A percentile compares a stretch with the other conserved stretches of the same genome.
Evolutionary conservation across 805 yeast genomes (phyloP).

Genomic region (Dipodascus albidus): DNA sequence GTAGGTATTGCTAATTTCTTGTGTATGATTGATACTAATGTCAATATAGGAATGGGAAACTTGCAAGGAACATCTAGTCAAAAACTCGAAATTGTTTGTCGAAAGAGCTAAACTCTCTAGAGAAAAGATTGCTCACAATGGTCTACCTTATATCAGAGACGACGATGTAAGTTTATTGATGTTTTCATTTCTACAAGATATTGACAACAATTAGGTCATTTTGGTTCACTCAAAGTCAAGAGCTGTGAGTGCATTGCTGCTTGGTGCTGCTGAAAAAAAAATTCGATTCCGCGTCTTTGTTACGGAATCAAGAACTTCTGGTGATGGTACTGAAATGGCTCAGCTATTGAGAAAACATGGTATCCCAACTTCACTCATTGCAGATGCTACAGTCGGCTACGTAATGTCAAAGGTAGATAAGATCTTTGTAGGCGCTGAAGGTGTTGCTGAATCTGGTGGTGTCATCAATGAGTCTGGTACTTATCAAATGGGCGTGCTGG

Average conservation of each 20-base stretch:
- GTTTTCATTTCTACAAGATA: neutral
- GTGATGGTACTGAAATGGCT: constrained; percentile 65
- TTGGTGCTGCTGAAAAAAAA: constrained; percentile 64
- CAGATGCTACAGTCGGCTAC: constrained; percentile 89
- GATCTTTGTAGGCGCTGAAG: constrained; percentile 95
- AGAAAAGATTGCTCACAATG: constrained; percentile 75
- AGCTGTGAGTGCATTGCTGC: constrained; percentile 68
- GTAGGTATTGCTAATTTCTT: constrained; percentile 23
- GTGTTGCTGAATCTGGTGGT: constrained; percentile 98
- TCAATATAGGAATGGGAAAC: constrained; percentile 62
- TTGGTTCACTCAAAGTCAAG: constrained; percentile 88
- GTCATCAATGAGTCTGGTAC: constrained; percentile 88
- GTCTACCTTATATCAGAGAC: constrained; percentile 81
- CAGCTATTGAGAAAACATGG: constrained; percentile 51
- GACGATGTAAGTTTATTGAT: constrained; percentile 51
- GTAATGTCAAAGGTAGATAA: constrained; percentile 87
- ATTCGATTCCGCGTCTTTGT: constrained; percentile 82
- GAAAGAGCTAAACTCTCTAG: constrained; percentile 87
- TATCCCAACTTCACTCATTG: constrained; percentile 79
- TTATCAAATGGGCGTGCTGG: constrained; percentile 87
- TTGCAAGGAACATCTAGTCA: constrained; percentile 76
- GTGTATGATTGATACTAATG: neutral
- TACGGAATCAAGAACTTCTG: constrained; percentile 85
- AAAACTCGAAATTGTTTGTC: constrained; percentile 85
- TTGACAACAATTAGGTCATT: constrained; percentile 25